Evolutionary conservation across 257 asterid genomes (phyloP).

Genomic region (Asclepias syriaca): DNA sequence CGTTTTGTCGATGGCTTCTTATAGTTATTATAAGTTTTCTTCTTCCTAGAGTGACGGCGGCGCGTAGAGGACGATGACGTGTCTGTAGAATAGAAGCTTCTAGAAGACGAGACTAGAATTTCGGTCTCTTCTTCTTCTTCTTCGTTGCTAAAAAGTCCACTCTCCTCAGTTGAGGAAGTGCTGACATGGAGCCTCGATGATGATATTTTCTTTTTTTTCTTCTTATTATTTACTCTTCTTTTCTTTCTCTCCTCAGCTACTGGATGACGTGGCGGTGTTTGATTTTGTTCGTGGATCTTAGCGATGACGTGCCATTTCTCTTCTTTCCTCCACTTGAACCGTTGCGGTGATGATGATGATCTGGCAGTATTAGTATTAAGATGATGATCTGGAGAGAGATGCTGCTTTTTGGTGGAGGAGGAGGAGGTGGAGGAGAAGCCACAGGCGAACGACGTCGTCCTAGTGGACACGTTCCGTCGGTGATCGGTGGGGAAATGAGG

Average conservation of each 20-base stretch:
- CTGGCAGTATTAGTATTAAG: conserved; percentile 1
- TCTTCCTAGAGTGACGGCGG: conserved; percentile 7
- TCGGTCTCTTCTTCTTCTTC: conserved; percentile 25
- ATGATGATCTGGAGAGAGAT: background rate
- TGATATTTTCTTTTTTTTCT: conserved; percentile 25
- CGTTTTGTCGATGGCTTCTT: conserved; percentile 9
- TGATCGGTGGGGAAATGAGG: background rate
- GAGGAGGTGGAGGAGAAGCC: conserved; percentile 4
- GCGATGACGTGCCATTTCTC: conserved; percentile 69
- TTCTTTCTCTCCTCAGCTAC: conserved; percentile 11
- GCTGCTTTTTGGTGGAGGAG: background rate
- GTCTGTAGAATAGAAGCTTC: conserved; percentile 20
- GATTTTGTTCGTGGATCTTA: conserved; percentile 21
- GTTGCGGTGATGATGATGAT: conserved; percentile 17
- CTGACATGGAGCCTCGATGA: conserved; percentile 30
- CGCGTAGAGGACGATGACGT: background rate
- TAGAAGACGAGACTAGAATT: conserved; percentile 32
- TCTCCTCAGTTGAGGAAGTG: conserved; percentile 50
- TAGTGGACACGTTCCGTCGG: conserved; percentile 16
- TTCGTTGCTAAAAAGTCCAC: conserved; percentile 45
- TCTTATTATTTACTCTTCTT: conserved; percentile 30
- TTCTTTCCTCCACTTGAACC: conserved; percentile 51
- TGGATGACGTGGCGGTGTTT: conserved; percentile 23
- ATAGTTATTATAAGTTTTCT: background rate
- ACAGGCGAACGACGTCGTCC: conserved; percentile 18